Percentiles rank a stretch among this genome's conserved stretches.
Evolutionary conservation across 768 basidiomycete species (phyloP).

Genomic region (Naganishia vaughanmartiniae): DNA sequence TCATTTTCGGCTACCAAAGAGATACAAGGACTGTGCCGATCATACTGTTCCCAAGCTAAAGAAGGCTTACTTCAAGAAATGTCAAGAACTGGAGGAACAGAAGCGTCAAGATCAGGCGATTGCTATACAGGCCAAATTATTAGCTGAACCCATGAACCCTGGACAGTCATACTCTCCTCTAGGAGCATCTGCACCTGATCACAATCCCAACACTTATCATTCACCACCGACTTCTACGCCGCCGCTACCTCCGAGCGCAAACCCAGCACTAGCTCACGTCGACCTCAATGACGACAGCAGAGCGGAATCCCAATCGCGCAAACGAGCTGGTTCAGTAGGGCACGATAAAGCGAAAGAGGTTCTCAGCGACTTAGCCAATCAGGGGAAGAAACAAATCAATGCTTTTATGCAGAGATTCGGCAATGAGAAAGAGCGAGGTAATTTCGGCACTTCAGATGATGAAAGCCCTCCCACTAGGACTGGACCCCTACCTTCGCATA

Average conservation of each 20-base stretch:
- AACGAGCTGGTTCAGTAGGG: constrained; percentile 75
- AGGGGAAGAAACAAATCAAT: constrained; percentile 83
- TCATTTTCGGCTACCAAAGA: constrained; percentile 37
- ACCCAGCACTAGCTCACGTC: constrained; percentile 33
- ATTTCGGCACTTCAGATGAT: constrained; percentile 12
- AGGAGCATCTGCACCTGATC: constrained; percentile 16
- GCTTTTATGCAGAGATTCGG: constrained; percentile 79
- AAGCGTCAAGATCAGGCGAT: constrained; percentile 50
- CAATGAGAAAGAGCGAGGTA: constrained; percentile 40
- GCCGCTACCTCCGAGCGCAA: constrained; percentile 35
- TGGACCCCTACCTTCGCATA: background rate
- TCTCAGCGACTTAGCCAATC: constrained; percentile 82
- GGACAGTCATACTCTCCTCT: constrained; percentile 24
- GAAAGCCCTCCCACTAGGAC: constrained; percentile 48
- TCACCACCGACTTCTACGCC: constrained; percentile 34
- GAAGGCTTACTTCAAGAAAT: constrained; percentile 74
- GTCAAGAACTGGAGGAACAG: constrained; percentile 70
- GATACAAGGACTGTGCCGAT: constrained; percentile 79
- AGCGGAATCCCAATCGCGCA: constrained; percentile 57
- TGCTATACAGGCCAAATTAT: constrained; percentile 47
- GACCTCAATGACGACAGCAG: constrained; percentile 12
- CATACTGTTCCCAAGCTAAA: constrained; percentile 76
- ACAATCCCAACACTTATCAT: constrained; percentile 21
- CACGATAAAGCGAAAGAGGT: constrained; percentile 44
- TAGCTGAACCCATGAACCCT: constrained; percentile 34